Conservation (phyloP, 1,284 basidiomycete species). For the Chondrostereum purpureum region DNA sequence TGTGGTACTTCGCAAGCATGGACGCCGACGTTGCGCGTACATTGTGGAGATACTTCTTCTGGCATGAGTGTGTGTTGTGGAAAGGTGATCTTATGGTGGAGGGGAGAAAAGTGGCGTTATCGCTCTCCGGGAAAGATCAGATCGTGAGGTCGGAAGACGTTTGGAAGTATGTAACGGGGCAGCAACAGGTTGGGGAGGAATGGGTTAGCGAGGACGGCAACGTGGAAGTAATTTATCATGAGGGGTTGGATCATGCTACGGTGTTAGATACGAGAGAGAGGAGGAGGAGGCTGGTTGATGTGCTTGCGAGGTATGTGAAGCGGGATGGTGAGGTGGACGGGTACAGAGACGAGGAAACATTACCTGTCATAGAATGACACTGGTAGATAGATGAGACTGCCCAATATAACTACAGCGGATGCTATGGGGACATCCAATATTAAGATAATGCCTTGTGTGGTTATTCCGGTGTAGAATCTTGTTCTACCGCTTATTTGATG, state of each 20-base stretch:
- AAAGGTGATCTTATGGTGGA: conserved; percentile 39
- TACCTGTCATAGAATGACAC: too few relatives aligned
- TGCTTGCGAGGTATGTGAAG: conserved; percentile 31
- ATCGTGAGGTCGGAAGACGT: conserved; percentile 48
- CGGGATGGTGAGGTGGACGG: too few relatives aligned
- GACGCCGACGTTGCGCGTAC: conserved; percentile 57
- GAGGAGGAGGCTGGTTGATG: conserved; percentile 31
- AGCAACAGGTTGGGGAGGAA: conserved; percentile 21
- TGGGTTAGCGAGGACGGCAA: conserved; percentile 26
- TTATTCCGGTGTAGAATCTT: too few relatives aligned
- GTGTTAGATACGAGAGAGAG: conserved; percentile 40
- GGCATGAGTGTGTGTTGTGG: conserved; percentile 56
- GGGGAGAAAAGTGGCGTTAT: conserved; percentile 31
- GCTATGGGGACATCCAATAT: too few relatives aligned
- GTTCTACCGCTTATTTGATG: too few relatives aligned
- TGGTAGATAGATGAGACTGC: too few relatives aligned
- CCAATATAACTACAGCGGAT: too few relatives aligned
- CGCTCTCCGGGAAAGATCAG: conserved; percentile 50
- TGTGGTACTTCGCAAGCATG: conserved; percentile 62
- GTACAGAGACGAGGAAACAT: too few relatives aligned
- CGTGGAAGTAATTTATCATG: conserved; percentile 44
- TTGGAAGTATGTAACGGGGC: conserved; percentile 44
- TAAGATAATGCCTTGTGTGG: too few relatives aligned
- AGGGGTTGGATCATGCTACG: conserved; percentile 47
- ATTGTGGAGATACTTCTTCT: conserved; percentile 56